Evolutionary conservation across 2,329 filamentous ascomycete species (phyloP), one percentile per base, ranked within the genome.

Genomic region (Nothopassalora personata): DNA sequence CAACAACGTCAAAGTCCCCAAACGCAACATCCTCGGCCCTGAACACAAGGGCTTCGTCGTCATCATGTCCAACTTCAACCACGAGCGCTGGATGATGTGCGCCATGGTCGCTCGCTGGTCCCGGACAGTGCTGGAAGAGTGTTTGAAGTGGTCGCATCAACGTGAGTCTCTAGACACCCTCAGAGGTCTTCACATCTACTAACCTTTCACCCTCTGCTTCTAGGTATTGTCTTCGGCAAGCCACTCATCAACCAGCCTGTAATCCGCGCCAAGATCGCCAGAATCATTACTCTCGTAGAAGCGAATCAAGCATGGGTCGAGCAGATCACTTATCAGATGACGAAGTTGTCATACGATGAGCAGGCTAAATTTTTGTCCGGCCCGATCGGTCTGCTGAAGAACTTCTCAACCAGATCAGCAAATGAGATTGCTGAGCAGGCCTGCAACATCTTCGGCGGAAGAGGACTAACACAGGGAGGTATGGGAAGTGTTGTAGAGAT

Each of bases 21-120:
- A 85, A 0, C 83, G 86, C 71, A 86, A 94, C 73, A 78, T 95
- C 15, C 78, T 96, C 5, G 91, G 91, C 61, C 79, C 89, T 71
- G 90, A 95, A 76, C 85, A 94, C 79, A 89, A 93, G 77, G 91
- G 91, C 6, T 92, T 95, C 70, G 83, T 87, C 62, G 89, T 94
- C 31, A 90, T 95, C 70, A 81, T 94, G 71, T 85, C 83, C 76
- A 95, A 95, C 77, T 95, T 95, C 78, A 94, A 94, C 80, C 89
- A 94, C 76, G 70, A 72, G 67, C 69, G 72, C 18, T 74, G 72
- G 68, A 72, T 73, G 65, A 64, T 75, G 71, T 64, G 64, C 75
- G 77, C 78, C 65, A 84, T 77, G 53, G 84, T 86, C 3, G 80
- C 87, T 60, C 85, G 88, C 53, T 80, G 82, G 74, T 84, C 81